Percentiles rank a stretch among this genome's conserved stretches.
phyloP scores from a whole-genome alignment of 495 filamentous ascomycete species.

The Tuber indicum region DNA sequence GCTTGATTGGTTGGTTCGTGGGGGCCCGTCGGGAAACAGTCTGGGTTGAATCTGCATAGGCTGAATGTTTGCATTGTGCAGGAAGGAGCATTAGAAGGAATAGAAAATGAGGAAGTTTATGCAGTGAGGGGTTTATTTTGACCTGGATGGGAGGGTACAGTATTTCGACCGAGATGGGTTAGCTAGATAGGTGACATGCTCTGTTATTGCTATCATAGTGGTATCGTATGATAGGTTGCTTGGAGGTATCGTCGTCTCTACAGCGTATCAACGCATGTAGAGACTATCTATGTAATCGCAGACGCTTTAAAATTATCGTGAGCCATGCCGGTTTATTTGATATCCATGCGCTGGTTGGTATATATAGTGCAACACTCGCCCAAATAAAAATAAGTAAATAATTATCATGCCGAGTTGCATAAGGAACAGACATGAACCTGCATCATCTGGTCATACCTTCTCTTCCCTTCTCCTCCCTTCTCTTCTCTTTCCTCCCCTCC shows the following conservation, averaged over 20 bases:
- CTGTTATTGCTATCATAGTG: neutral
- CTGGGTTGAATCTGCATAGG: neutral
- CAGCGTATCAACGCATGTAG: neutral
- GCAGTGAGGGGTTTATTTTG: neutral
- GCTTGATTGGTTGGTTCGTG: neutral
- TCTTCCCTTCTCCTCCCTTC: neutral
- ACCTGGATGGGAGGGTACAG: neutral
- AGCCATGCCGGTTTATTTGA: neutral
- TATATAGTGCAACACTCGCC: neutral
- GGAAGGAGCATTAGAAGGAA: neutral
- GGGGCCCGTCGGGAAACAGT: neutral
- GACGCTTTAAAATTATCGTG: neutral
- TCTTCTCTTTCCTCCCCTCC: neutral
- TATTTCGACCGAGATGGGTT: neutral
- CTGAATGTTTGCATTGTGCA: neutral
- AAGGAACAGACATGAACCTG: neutral
- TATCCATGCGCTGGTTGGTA: neutral
- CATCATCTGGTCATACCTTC: neutral
- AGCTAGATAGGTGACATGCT: neutral
- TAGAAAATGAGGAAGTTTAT: neutral
- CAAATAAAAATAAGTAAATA: neutral
- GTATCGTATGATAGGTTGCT: neutral
- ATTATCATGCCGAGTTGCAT: neutral
- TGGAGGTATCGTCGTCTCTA: neutral
- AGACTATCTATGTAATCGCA: neutral